Percentiles rank a stretch among this genome's conserved stretches.
These are phyloP conservation scores for Candida boleticola DNA, from an alignment of 805 yeast genomes.

Conservation along the genomic window DNA sequence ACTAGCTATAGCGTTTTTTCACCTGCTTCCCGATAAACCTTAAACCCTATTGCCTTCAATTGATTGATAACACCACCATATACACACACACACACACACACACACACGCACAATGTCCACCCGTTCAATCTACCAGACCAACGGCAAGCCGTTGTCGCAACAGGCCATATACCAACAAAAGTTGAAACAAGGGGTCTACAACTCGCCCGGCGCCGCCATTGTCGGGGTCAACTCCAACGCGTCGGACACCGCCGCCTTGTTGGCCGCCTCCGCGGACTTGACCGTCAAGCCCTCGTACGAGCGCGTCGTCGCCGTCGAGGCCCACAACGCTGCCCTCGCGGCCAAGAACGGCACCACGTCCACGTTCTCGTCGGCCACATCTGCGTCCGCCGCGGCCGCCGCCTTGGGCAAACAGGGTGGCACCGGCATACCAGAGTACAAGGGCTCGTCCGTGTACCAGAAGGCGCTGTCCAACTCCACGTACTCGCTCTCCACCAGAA, in stretches of 20 bases:
- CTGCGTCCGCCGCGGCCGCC: conserved; percentile 49
- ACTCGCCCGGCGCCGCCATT: conserved; percentile 46
- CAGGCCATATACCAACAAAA: conserved; percentile 77
- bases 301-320: conserved; percentile 57
- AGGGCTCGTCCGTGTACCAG: conserved; percentile 27
- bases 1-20: too few species aligned
- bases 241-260: conserved; percentile 72
- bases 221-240: conserved; percentile 69
- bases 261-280: conserved; percentile 67
- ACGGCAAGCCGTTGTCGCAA: conserved; percentile 69
- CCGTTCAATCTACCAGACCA: conserved; percentile 56
- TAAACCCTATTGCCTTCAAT: too few species aligned
- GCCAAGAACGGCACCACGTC: conserved; percentile 42
- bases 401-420: conserved; percentile 24
- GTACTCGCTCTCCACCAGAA: conserved; percentile 43
- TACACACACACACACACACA: too few species aligned
- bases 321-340: conserved; percentile 62
- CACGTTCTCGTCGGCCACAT: conserved; percentile 51
- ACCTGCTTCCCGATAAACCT: too few species aligned
- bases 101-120: too few species aligned
- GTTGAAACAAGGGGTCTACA: conserved; percentile 62
- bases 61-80: too few species aligned
- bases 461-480: conserved; percentile 41
- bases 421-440: conserved; percentile 31
- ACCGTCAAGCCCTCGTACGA: conserved; percentile 61